Conservation (phyloP, 139 green algal species). For the Chlorella sp. region DNA sequence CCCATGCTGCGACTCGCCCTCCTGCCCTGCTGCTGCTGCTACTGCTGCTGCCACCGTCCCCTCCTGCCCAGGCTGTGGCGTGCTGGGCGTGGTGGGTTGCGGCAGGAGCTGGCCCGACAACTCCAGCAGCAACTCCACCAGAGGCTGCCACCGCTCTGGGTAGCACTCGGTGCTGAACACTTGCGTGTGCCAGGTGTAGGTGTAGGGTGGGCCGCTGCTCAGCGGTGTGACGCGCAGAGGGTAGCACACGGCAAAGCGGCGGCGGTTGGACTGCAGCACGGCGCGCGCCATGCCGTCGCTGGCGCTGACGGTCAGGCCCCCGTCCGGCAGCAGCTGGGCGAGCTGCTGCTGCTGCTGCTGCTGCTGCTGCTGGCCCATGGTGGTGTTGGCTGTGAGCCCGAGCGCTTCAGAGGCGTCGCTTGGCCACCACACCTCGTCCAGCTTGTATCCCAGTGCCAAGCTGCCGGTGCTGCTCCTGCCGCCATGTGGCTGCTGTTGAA, state of each 20-base stretch:
- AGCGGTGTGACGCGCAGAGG: constrained; percentile 35
- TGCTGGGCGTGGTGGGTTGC: too few relatives aligned
- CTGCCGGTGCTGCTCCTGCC: neutral
- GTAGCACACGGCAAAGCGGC: constrained; percentile 55
- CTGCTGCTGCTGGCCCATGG: too few relatives aligned
- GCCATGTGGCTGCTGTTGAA: constrained; percentile 1
- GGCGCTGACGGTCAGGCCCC: constrained; percentile 29
- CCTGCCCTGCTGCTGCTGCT: too few relatives aligned
- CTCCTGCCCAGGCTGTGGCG: too few relatives aligned
- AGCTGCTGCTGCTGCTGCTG: too few relatives aligned
- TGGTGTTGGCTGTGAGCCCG: too few relatives aligned
- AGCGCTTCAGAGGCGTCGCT: constrained; percentile 14
- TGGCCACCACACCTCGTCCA: constrained; percentile 45
- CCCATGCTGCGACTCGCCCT: too few relatives aligned
- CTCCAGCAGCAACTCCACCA: constrained; percentile 14
- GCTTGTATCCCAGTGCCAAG: constrained; percentile 32
- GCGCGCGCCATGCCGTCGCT: constrained; percentile 39
- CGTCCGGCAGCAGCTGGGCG: constrained; percentile 27
- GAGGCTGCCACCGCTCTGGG: constrained; percentile 27
- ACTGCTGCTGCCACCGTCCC: too few relatives aligned
- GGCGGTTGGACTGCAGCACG: constrained; percentile 38
- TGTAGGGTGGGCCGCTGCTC: constrained; percentile 20
- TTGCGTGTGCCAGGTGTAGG: constrained; percentile 49
- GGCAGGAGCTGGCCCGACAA: neutral
- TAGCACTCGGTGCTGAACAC: constrained; percentile 20